Base-by-base conservation (phyloP, 371 early-diverging fungal genomes). In the Coemansia sp. region DNA sequence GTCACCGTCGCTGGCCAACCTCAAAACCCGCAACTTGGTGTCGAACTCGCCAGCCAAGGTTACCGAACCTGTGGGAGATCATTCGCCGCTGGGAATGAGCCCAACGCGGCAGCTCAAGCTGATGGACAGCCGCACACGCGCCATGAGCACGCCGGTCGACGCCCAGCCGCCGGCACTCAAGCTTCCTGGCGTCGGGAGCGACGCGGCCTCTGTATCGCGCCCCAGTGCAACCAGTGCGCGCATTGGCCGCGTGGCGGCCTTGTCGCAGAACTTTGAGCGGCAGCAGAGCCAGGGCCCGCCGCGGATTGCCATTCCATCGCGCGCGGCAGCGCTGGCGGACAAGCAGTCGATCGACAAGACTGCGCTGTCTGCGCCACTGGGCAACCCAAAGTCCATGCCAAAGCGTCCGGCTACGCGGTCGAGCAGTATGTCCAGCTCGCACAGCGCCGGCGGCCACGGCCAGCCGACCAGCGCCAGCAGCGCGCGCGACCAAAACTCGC, bases 261-360 rank as follows among this genome's bases (percentile, higher is more conserved):
- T 75, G 42, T 75, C 75, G 43, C 75, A 75, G 59, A 75, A 62
- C 62, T 75, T 75, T 69, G 75, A 75, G 60, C 61, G 69, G 36
- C 69, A 70, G 26, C 50, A 69, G 49, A 20, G 20, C 16, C 53
- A 11, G 42, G 48, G 38, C 56, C 49, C 60, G 1, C 63, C 63
- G 10, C 63, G 57, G 33, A 63, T 72, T 8, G 40, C 64, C 20
- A 72, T 72, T 5, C 63, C 72, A 0, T 36, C 50, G 36, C 64
- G 68, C 1, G 41, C 64, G 1, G 63, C 42, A 3, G 63, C 43
- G 0, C 10, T 39, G n/a, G 48, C 38, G 3, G 34, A 41, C 4
- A 55, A 35, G n/a, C 30, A 69, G 0, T 36, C 38, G 33, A 16
- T 20, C n/a, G 55, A 58, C 5, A 8, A 58, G 1, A 51, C 57